Conservation (phyloP, 768 basidiomycete species). For the Phylloporus sp. region DNA sequence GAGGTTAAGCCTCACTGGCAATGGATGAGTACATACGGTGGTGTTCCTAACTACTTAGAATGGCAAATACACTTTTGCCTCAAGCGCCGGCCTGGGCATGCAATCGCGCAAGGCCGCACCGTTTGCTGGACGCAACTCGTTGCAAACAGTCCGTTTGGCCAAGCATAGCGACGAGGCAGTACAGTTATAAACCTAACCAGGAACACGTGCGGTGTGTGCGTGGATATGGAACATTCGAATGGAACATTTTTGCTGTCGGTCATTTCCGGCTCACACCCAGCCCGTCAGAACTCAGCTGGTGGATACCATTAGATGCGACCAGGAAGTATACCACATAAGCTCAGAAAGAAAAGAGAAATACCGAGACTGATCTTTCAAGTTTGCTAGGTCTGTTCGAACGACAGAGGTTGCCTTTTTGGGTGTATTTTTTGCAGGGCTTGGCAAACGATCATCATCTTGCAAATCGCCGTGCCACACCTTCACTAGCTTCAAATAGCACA, state of each 20-base stretch:
- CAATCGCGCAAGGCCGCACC: no score
- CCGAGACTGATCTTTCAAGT: not conserved
- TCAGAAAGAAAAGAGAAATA: not conserved
- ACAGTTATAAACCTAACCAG: not conserved
- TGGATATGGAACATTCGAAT: slow-evolving; percentile 28
- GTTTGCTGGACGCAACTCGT: not conserved
- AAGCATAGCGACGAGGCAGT: slow-evolving; percentile 8
- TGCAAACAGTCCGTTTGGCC: not conserved
- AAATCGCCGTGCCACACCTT: not conserved
- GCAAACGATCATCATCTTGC: not conserved
- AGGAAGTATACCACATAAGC: not conserved
- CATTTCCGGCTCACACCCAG: slow-evolving; percentile 8
- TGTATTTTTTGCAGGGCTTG: not conserved
- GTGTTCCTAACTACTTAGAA: not conserved
- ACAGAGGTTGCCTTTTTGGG: slow-evolving; percentile 14
- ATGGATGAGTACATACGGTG: not conserved
- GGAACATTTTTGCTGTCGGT: slow-evolving; percentile 14
- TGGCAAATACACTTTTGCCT: not conserved
- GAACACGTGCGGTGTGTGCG: slow-evolving; percentile 6
- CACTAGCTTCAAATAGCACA: slow-evolving; percentile 8
- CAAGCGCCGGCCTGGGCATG: no score
- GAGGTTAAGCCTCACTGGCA: not conserved
- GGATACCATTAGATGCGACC: not conserved
- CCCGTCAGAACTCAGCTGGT: not conserved
- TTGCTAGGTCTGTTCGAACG: not conserved